These are phyloP conservation scores for Daldinia sp. DNA, from an alignment of 2,329 filamentous ascomycete species.

Conservation along the genomic window DNA sequence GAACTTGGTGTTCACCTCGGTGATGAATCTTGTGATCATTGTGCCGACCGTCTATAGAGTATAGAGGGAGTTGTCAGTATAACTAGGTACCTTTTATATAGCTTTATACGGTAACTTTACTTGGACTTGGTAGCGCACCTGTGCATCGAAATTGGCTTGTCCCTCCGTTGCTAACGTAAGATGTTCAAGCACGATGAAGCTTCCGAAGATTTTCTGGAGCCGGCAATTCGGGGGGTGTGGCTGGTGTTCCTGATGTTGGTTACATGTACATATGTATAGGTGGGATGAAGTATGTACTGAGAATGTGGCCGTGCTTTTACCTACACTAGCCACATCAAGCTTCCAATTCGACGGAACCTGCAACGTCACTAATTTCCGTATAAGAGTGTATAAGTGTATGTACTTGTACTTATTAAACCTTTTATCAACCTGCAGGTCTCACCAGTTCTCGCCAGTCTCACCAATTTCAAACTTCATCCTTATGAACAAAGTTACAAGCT, in stretches of 20 bases:
- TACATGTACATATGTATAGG: background rate
- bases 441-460: background rate
- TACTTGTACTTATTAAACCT: too few species aligned
- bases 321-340: background rate
- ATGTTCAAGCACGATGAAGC: constrained; percentile 7
- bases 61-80: background rate
- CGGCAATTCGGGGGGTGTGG: constrained; percentile 17
- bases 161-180: background rate
- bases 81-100: background rate
- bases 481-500: background rate
- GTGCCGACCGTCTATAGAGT: constrained; percentile 48
- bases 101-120: background rate
- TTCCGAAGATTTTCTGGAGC: constrained; percentile 36
- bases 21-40: constrained; percentile 90
- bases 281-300: background rate
- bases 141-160: constrained; percentile 5
- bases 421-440: constrained; percentile 3
- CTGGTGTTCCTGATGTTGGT: constrained; percentile 14
- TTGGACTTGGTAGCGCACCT: background rate
- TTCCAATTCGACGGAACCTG: constrained; percentile 24
- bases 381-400: too few species aligned
- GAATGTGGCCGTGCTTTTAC: background rate
- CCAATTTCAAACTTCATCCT: background rate
- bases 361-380: constrained; percentile 30
- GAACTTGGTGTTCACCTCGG: constrained; percentile 88